Percentiles rank a stretch among this genome's conserved stretches.
These are phyloP conservation scores for Diversispora epigaea DNA, from an alignment of 192 early-diverging fungal species.

Conservation along the genomic window DNA sequence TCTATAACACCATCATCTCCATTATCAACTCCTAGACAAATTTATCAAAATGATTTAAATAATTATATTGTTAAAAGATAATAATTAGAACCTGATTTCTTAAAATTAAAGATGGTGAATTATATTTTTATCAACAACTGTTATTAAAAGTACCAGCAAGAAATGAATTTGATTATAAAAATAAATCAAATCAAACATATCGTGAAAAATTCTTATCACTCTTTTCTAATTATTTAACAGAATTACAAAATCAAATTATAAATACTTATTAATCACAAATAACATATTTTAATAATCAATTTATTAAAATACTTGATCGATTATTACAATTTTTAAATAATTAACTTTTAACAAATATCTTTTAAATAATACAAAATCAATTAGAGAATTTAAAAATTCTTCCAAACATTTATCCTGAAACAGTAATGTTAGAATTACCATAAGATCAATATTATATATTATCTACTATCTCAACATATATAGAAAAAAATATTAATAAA, in stretches of 20 bases:
- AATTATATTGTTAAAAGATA: not conserved
- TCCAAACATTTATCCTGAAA: not conserved
- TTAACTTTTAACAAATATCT: not conserved
- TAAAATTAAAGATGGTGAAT: not conserved
- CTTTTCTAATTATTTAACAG: not conserved
- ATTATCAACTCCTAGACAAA: too few relatives aligned
- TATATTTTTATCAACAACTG: constrained; percentile 4
- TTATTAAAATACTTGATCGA: not conserved
- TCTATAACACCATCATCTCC: not conserved
- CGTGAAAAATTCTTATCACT: not conserved
- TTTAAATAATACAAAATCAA: too few relatives aligned
- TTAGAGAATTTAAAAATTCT: too few relatives aligned
- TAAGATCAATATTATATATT: not conserved
- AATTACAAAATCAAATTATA: too few relatives aligned
- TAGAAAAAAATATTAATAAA: not conserved
- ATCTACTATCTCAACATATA: too few relatives aligned
- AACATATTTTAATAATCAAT: not conserved
- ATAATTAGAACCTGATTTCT: not conserved
- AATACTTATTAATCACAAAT: not conserved
- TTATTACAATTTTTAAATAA: too few relatives aligned
- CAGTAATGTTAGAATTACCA: not conserved
- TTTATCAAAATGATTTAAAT: too few relatives aligned
- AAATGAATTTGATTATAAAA: not conserved
- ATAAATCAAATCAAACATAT: not conserved
- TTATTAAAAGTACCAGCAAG: not conserved